A percentile compares a stretch with the other conserved stretches of the same genome.
phyloP scores from a whole-genome alignment of 225 moss, liverwort and hornwort species.

The Rhytidiadelphus loreus region DNA sequence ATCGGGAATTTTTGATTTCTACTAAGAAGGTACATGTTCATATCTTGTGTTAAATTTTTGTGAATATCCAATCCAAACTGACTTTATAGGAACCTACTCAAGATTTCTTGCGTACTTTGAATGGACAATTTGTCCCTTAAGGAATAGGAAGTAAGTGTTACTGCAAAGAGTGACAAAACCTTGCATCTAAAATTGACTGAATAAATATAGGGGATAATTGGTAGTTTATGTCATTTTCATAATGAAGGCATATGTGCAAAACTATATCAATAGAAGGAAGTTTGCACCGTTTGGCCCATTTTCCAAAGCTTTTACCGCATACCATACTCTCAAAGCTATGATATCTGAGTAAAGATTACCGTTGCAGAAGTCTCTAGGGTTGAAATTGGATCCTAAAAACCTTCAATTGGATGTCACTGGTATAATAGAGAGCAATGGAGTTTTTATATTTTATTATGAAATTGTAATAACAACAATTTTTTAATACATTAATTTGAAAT shows the following conservation, averaged over 20 bases:
- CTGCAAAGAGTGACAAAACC: background rate
- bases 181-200: background rate
- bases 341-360: background rate
- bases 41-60: too few relatives aligned
- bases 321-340: background rate
- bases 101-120: too few relatives aligned
- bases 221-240: background rate
- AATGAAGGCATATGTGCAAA: background rate
- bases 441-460: background rate
- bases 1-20: too few relatives aligned
- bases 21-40: too few relatives aligned
- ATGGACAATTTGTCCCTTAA: too few relatives aligned
- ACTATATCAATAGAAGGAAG: accelerated
- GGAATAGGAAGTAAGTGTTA: background rate
- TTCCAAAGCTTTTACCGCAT: accelerated
- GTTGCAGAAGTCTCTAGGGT: accelerated
- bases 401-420: background rate
- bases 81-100: too few relatives aligned
- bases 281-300: background rate
- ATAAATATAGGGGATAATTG: background rate
- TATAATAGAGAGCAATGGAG: accelerated
- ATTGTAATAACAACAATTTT: background rate
- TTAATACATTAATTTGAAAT: background rate
- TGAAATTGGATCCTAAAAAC: background rate
- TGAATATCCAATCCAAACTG: too few relatives aligned